These are phyloP conservation scores for Neckera pumila DNA, from an alignment of 225 moss, liverwort and hornwort species.

Conservation along the genomic window DNA sequence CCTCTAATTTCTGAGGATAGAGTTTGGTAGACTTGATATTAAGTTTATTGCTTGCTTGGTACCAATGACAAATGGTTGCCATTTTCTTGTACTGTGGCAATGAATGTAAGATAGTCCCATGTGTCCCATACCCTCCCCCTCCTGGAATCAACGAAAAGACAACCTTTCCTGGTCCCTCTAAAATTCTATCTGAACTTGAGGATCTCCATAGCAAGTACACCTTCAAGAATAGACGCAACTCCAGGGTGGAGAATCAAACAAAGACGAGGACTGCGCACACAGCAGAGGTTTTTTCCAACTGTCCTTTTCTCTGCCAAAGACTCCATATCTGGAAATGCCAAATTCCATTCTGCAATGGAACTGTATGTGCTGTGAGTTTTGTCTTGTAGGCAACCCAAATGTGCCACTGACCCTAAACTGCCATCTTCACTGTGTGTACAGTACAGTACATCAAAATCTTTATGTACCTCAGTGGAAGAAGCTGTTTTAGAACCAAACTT, in stretches of 20 bases:
- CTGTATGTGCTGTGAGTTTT: too few relatives aligned
- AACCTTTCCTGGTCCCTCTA: neutral
- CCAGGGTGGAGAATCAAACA: neutral
- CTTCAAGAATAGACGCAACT: neutral
- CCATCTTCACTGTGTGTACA: too few relatives aligned
- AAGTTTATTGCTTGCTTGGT: neutral
- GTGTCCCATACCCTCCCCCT: neutral
- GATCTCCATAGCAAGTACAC: neutral
- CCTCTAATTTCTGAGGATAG: neutral
- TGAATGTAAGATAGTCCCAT: neutral
- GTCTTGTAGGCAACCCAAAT: neutral
- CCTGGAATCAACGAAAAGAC: neutral
- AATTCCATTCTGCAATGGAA: neutral
- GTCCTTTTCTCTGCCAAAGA: neutral
- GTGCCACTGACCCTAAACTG: too few relatives aligned
- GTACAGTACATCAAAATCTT: too few relatives aligned
- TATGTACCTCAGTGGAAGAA: too few relatives aligned
- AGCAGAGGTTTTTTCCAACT: neutral
- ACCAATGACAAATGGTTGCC: neutral
- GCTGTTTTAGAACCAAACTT: too few relatives aligned
- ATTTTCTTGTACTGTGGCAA: neutral
- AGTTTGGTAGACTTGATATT: neutral
- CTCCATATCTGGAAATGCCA: neutral
- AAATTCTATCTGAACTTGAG: neutral
- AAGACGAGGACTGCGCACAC: neutral